These are phyloP conservation scores for Colletotrichum tanaceti DNA, from an alignment of 2,329 filamentous ascomycete species.

Conservation along the genomic window DNA sequence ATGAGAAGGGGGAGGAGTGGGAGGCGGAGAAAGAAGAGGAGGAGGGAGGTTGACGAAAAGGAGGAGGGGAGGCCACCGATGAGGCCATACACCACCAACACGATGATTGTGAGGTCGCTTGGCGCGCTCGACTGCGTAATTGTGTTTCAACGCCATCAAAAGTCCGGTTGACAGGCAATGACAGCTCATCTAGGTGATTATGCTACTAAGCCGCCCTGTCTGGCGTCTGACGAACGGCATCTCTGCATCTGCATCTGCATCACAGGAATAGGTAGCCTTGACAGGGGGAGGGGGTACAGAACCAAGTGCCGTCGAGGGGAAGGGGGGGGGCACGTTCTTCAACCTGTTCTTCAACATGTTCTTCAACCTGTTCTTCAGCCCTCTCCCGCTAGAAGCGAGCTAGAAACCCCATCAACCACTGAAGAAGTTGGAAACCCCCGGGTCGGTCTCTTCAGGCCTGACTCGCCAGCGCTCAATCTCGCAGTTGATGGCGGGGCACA, in stretches of 20 bases:
- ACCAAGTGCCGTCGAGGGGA: neutral
- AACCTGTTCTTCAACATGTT: too few species aligned
- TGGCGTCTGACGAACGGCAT: neutral
- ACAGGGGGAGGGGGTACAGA: neutral
- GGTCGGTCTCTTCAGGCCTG: constrained; percentile 21
- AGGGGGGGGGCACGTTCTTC: too few species aligned
- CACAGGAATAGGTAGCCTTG: neutral
- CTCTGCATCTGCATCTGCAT: constrained; percentile 3
- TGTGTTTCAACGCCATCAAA: constrained; percentile 16
- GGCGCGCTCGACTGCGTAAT: neutral
- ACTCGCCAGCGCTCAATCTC: constrained; percentile 31
- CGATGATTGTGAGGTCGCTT: constrained; percentile 10
- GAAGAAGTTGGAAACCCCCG: too few species aligned
- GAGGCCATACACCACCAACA: neutral
- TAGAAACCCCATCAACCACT: constrained; percentile 26
- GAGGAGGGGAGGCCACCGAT: constrained; percentile 3
- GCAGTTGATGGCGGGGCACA: constrained; percentile 4
- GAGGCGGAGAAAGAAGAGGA: too few species aligned
- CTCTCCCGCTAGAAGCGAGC: constrained; percentile 31
- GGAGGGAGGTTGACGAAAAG: too few species aligned
- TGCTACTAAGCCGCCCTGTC: neutral
- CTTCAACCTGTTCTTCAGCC: constrained; percentile 9
- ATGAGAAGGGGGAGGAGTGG: too few species aligned
- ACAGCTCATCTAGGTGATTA: neutral
- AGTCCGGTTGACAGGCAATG: constrained; percentile 12